Conservation (phyloP, 768 basidiomycete genomes). For the Lactifluus volemus region DNA sequence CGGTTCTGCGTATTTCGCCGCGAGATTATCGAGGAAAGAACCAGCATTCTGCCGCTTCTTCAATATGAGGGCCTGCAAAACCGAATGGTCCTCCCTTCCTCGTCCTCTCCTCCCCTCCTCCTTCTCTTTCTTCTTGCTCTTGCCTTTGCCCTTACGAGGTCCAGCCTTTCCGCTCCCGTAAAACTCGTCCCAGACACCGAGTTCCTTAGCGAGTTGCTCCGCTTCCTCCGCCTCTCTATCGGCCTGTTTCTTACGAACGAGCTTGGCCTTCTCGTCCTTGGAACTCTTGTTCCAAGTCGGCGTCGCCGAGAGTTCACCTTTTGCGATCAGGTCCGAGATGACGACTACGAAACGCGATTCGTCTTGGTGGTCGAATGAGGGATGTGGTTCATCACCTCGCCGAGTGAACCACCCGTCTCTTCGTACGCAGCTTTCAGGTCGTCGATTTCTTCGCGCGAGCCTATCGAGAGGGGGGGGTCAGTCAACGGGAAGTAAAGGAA, state of each 20-base stretch:
- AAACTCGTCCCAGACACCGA: slow-evolving; percentile 94
- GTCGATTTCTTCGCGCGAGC: slow-evolving; percentile 73
- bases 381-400: slow-evolving; percentile 73
- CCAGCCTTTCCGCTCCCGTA: slow-evolving; percentile 69
- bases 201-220: slow-evolving; percentile 71
- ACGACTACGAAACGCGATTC: slow-evolving; percentile 72
- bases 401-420: slow-evolving; percentile 65
- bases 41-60: slow-evolving; percentile 65
- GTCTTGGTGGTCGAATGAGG: slow-evolving; percentile 82
- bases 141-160: slow-evolving; percentile 42
- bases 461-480: slow-evolving; percentile 33
- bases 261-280: slow-evolving; percentile 72
- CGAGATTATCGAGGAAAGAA: slow-evolving; percentile 66
- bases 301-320: slow-evolving; percentile 47
- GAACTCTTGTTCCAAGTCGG: slow-evolving; percentile 59
- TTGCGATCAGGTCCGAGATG: slow-evolving; percentile 58
- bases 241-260: slow-evolving; percentile 63
- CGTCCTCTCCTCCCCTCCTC: slow-evolving; percentile 28
- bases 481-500: neutral
- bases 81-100: slow-evolving; percentile 53
- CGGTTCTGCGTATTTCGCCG: slow-evolving; percentile 60
- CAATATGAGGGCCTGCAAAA: slow-evolving; percentile 72
- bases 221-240: slow-evolving; percentile 80
- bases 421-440: slow-evolving; percentile 74
- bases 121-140: slow-evolving; percentile 38